Base-by-base conservation (phyloP, 1,139 yeast species). In the Lodderomyces elongisporus region DNA sequence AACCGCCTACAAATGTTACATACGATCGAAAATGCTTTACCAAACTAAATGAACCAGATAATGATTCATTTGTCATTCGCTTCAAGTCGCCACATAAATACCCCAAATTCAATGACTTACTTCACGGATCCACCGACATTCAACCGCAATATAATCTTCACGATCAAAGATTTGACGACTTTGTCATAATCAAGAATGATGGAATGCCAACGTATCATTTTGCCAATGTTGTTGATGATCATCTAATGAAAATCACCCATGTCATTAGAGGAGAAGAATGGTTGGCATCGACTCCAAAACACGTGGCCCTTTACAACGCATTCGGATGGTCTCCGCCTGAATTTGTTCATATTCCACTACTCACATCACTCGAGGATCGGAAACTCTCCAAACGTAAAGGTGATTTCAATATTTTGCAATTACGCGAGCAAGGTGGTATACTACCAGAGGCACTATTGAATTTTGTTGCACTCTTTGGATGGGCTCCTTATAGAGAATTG, bases 191-290 rank as follows among this genome's bases (percentile, higher is more conserved):
- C 54, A 91, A 93, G 54, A 83, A 95, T 6, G 97, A 91, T 52
- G 91, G 93, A 0, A 63, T 85, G 42, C 99, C 99, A 13, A 91
- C 99, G 0, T 91, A 91, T 49, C 99, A 91, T 58, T 81, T 91
- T 51, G 98, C 98, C 14, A 89, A 87, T 49, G 96, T 91, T 2
- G 77, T 91, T 2, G 99, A 91, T 51, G 99, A 91, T 54, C 95
- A 89, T 54, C 59, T 84, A 32, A 93, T 91, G 98, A 58, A 75
- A 31, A 84, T 91, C 27, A 85, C 96, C 0, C 97, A 93, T 56
- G 98, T 91, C 7, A 78, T 91, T 8, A 69, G 99, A 43, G 99
- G 99, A 24, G 98, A 91, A 52, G 97, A 91, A 56, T 93, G 99
- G 99, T 63, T 91, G 7, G 82, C 95, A 1, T 85, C 97, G 0